Evolutionary conservation across 441 rosid genomes (phyloP), one percentile per base, ranked within the genome.

Genomic region (Arabidopsis hybrid): DNA sequence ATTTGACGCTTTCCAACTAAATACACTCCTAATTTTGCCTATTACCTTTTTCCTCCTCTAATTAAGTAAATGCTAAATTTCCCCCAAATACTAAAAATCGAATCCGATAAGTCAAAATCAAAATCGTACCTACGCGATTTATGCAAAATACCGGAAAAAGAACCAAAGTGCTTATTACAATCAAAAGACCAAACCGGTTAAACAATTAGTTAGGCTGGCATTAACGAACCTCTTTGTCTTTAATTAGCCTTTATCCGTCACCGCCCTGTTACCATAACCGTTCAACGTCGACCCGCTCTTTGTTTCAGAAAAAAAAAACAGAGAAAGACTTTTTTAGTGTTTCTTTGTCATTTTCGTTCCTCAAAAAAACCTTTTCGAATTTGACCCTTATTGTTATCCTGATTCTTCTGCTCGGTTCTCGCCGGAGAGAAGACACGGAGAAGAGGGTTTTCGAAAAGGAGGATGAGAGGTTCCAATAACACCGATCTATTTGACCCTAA

Each of bases 401-500:
- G 73, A 52, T 72, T 73, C 71, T 18, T 39, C 73, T 61, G 40
- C 14, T 56, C n/a, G 50, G 63, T 40, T 32, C 18, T 67, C 35
- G 50, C 61, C 57, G 60, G 42, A 43, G 50, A 50, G 77, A 56
- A 60, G 71, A 21, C 26, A 42, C 32, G 36, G 63, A 47, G 9
- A 6, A 47, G 34, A 57, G 72, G 76, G 32, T 76, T 60, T 76
- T 32, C 5, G 67, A 56, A 45, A 69, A 45, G 67, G 67, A 63
- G 14, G 32, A 70, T 76, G 80, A 76, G 75, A 76, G 76, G 76
- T 65, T n/a, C 43, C 5, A 65, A 73, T 36, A 87, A 79, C 11
- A 55, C 87, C 71, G 97, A 95, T 91, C 89, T 95, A 4, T 89
- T 95, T 53, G 94, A 95, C 81, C 94, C 94, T 43, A 81, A 83